A percentile compares a stretch with the other conserved stretches of the same genome.
phyloP scores from a whole-genome alignment of 495 filamentous ascomycete species.

The Bombardia bombarda region DNA sequence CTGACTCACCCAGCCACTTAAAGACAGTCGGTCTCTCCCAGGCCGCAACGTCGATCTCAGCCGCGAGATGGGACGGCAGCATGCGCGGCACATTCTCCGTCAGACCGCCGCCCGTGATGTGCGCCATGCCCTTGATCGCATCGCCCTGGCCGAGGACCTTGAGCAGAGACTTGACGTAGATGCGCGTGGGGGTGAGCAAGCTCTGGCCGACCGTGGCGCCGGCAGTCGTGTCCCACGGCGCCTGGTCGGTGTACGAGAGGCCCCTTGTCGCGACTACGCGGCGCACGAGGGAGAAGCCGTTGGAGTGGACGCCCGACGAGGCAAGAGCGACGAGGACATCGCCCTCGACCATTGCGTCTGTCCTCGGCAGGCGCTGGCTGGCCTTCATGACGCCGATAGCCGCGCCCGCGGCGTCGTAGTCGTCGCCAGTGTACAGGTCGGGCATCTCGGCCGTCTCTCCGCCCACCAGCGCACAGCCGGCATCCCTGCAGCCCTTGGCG shows the following conservation, averaged over 20 bases:
- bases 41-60: conserved; percentile 60
- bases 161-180: conserved; percentile 72
- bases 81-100: conserved; percentile 90
- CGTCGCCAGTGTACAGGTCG: conserved; percentile 71
- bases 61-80: conserved; percentile 68
- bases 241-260: conserved; percentile 57
- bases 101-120: conserved; percentile 93
- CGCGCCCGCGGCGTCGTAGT: conserved; percentile 86
- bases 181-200: conserved; percentile 70
- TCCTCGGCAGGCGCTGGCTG: conserved; percentile 66
- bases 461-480: conserved; percentile 83
- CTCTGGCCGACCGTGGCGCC: conserved; percentile 53
- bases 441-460: conserved; percentile 99
- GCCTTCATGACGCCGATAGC: conserved; percentile 73
- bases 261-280: conserved; percentile 68
- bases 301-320: conserved; percentile 82
- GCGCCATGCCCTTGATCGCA: conserved; percentile 75
- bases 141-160: conserved; percentile 43
- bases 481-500: conserved; percentile 70
- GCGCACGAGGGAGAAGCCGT: conserved; percentile 90
- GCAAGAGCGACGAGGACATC: conserved; percentile 79
- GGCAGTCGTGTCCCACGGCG: conserved; percentile 58
- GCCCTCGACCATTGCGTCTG: conserved; percentile 63
- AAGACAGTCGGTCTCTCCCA: conserved; percentile 75
- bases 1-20: conserved; percentile 71